Conservation (phyloP, 1,284 basidiomycete species). For the Veloboletus limbatus region DNA sequence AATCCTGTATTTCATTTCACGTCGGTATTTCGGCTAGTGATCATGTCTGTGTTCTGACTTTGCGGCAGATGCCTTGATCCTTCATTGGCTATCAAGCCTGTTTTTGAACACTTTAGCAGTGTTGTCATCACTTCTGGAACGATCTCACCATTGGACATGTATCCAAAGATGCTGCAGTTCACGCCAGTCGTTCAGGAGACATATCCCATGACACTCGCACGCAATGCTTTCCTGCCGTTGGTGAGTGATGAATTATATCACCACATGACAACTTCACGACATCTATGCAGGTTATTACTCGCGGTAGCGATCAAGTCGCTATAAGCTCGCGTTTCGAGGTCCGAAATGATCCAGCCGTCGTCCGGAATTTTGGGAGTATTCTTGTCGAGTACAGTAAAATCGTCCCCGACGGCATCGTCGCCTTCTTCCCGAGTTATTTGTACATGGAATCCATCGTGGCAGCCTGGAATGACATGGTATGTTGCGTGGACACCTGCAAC, state of each 20-base stretch:
- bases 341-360: conserved; percentile 97
- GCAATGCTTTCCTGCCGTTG: conserved; percentile 97
- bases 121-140: conserved; percentile 99
- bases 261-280: not conserved
- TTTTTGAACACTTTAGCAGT: conserved; percentile 97
- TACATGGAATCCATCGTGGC: conserved; percentile 99
- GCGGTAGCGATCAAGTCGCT: conserved; percentile 97
- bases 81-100: conserved; percentile 94
- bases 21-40: conserved; percentile 44
- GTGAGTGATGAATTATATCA: conserved; percentile 43
- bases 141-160: conserved; percentile 98
- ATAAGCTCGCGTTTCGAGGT: conserved; percentile 99
- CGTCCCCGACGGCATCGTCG: conserved; percentile 98
- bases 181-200: conserved; percentile 96
- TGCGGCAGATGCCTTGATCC: conserved; percentile 87
- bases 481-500: conserved; percentile 22
- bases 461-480: conserved; percentile 99
- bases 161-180: conserved; percentile 99
- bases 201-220: conserved; percentile 96
- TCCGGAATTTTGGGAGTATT: conserved; percentile 98
- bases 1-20: conserved; percentile 99
- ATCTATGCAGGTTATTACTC: conserved; percentile 82
- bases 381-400: conserved; percentile 97
- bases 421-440: conserved; percentile 98
- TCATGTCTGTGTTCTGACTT: conserved; percentile 9